Evolutionary conservation across 192 early-diverging fungal species (phyloP), one percentile per base, ranked within the genome.

Genomic region (Coemansia sp.): DNA sequence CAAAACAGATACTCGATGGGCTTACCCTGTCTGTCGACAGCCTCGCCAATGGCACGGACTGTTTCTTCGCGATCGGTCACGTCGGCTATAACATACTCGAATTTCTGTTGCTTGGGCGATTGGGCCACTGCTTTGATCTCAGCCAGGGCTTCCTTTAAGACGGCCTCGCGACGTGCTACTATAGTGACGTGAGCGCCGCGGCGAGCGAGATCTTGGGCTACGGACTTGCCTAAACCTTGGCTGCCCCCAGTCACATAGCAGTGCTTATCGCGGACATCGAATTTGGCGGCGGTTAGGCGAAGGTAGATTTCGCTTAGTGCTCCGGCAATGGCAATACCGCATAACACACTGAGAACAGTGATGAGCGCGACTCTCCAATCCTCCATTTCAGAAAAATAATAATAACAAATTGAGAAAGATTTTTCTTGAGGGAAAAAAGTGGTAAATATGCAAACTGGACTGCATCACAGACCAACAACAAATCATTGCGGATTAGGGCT

Each of bases 211-310:
- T 89, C 82, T 32, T 86, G 72, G n/a, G 89, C 89, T 0, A 92
- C 57, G 19, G 73, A 84, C 73, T 88, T 85, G 50, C 90, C 90
- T 11, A 92, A 80, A 0, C 92, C 92, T n/a, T 85, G 80, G 70
- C 90, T 91, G 64, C 90, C 90, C 59, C 91, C 91, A 0, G 92
- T 91, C 58, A 93, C 84, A 63, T 89, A 90, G 41, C 86, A 89
- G 74, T 91, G 90, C 72, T 90, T 87, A 66, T 67, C 76, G 29
- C 62, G 77, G 17, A 86, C 86, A 15, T 76, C 50, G n/a, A 86
- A 75, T 6, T 59, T 44, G 2, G 67, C 25, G 5, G 78, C 68
- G 0, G 70, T 59, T 11, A 72, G 41, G 1, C 76, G 72, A 5
- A 73, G 23, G 31, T 71, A 70, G 12, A 64, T 31, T 64, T 64